Evolutionary conservation across 192 early-diverging fungal species (phyloP), one percentile per base, ranked within the genome.

Genomic region (Dissophora ornata): DNA sequence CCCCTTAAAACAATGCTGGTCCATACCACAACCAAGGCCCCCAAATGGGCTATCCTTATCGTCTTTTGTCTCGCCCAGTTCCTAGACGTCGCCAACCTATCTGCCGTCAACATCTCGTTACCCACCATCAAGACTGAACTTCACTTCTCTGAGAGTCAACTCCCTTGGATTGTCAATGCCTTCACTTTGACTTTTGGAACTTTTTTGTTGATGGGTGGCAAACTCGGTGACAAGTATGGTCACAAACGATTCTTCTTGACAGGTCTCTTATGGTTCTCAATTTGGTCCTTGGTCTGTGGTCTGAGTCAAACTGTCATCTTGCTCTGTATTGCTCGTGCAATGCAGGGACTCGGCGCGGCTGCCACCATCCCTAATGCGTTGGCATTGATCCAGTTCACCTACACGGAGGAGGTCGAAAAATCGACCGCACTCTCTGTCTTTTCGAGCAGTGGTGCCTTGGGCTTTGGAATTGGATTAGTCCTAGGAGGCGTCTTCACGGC

Each of bases 141-240:
- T 18, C 57, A 62, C 53, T 77, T 81, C 24, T 57, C 73, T 0
- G 73, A 67, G 46, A 71, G 61, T 34, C 65, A 81, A 49, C 65
- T 81, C 7, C 66, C 79, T 16, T 81, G 79, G 79, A 69, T 71
- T n/a, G 56, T 73, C 45, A 73, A 71, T 45, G 79, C 79, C 44
- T 81, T 74, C 57, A 81, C 65, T 1, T 32, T 81, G 48, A 81
- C 79, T 10, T 71, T 81, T 56, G 79, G 79, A 21, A 81, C 79
- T 2, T 81, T 81, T 60, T 53, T 81, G 25, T 34, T 81, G 55
- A 81, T 81, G 36, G 69, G 66, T 11, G 79, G 79, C 36, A 71
- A 73, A 32, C 79, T 81, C 26, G 79, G 79, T 38, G 79, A 81
- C 61, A 81, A 74, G 79, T 81, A 74, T n/a, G 79, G 79, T 16